Conservation (phyloP, 139 green algal species). For the Pleodorina starrii region DNA sequence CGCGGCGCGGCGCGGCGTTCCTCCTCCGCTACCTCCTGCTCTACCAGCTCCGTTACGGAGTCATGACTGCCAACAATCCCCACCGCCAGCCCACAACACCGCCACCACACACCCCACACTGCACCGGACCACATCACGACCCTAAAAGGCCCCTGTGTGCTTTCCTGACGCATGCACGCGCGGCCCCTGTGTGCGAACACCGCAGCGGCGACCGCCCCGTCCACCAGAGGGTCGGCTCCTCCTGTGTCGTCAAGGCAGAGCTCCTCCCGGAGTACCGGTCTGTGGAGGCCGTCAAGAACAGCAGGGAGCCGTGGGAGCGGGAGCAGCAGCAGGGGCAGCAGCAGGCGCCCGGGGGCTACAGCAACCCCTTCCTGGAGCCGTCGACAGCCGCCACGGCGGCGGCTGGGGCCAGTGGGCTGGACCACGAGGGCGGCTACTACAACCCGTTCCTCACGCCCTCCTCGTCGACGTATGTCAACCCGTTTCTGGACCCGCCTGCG, state of each 20-base stretch:
- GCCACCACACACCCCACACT: too few species aligned
- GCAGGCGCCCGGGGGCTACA: background rate
- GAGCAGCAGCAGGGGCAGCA: background rate
- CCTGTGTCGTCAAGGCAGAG: constrained; percentile 26
- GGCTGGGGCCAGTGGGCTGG: background rate
- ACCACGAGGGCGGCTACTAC: background rate
- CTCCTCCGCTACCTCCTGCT: too few species aligned
- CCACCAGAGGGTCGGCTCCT: background rate
- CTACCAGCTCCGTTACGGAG: too few species aligned
- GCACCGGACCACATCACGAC: too few species aligned
- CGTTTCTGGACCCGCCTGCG: background rate
- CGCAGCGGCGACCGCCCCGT: background rate
- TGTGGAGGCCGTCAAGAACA: constrained; percentile 45
- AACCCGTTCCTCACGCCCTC: constrained; percentile 40
- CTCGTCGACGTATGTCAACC: background rate
- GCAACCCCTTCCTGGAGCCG: constrained; percentile 1
- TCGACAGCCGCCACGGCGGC: background rate
- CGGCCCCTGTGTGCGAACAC: too few species aligned
- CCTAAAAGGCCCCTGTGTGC: too few species aligned
- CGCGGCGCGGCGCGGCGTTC: too few species aligned
- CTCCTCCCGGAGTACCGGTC: constrained; percentile 28
- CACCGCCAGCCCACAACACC: too few species aligned
- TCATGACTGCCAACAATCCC: too few species aligned
- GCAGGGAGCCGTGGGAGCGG: constrained; percentile 15
- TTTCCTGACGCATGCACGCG: too few species aligned